Base-by-base conservation (phyloP, 108 stramenopile species). In the Aurantiochytrium sp. region DNA sequence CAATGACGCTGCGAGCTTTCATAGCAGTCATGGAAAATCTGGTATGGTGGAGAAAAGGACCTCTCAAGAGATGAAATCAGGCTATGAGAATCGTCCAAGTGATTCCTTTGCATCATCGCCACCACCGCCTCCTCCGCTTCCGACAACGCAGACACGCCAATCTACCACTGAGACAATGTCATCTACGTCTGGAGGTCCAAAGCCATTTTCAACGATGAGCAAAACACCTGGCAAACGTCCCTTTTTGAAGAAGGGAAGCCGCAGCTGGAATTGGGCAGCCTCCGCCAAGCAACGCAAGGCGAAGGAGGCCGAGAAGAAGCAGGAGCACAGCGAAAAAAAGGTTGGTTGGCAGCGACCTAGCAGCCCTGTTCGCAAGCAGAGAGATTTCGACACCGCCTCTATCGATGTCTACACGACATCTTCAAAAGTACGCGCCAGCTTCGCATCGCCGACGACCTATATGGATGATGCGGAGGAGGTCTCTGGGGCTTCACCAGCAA, bases 231-330 rank as follows among this genome's bases (percentile, higher is more conserved):
- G 49, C 6, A 83, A 83, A 45, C 76, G 76, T 16, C 49, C 76
- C 18, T 83, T 83, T 45, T 83, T 83, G 51, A 83, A 83, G 23
- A 83, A 83, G 76, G 76, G 76, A 6, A 53, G 49, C 76, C 45
- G 76, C 43, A 53, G n/a, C 51, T 83, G 76, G 76, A 53, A 83
- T 23, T 53, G 76, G 76, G 76, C 51, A 16, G 76, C 45, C 76
- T 47, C 76, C 23, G 76, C 51, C 12, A 12, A 83, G 28, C 45
- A 53, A 25, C 49, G 49, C 25, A 47, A 83, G 76, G 49, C 45
- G 18, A 83, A 83, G 51, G 25, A 53, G 51, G 6, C n/a, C 51
- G 76, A 55, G 76, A 69, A 42, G 4, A 42, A 35, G 35, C 35
- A 35, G 35, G 35, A 2, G 35, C 35, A 35, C 35, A 35, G 2